These are phyloP conservation scores for Eucommia ulmoides DNA, from an alignment of 257 asterid genomes.

Conservation along the genomic window DNA sequence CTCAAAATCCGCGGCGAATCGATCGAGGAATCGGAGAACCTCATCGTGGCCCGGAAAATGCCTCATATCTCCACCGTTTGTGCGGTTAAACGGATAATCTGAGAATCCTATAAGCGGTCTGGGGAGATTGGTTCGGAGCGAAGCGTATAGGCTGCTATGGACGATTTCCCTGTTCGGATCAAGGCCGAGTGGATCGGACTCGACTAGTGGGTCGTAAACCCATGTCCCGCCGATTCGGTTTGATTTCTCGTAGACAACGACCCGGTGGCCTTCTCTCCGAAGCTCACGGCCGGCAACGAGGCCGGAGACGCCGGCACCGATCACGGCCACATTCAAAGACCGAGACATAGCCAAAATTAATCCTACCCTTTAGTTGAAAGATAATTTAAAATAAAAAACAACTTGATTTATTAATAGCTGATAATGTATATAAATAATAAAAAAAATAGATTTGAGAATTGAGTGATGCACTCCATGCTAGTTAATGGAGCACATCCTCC, in stretches of 20 bases:
- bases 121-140: conserved; percentile 43
- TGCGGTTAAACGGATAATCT: conserved; percentile 29
- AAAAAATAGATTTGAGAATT: too few species aligned
- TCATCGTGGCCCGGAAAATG: conserved; percentile 39
- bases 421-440: too few species aligned
- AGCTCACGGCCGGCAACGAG: conserved; percentile 14
- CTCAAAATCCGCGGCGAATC: conserved; percentile 28
- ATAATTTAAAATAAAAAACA: too few species aligned
- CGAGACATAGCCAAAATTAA: too few species aligned
- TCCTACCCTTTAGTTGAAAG: too few species aligned
- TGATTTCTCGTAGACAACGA: conserved; percentile 32
- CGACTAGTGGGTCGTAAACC: conserved; percentile 38
- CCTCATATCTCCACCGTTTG: conserved; percentile 11
- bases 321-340: conserved; percentile 37
- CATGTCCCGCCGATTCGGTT: conserved; percentile 41
- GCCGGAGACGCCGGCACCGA: conserved; percentile 32
- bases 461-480: too few species aligned
- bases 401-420: too few species aligned
- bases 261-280: conserved; percentile 20
- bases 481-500: too few species aligned
- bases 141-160: conserved; percentile 31
- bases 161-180: conserved; percentile 38
- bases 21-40: conserved; percentile 37
- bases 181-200: conserved; percentile 37
- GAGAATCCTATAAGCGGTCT: conserved; percentile 41